A percentile compares a stretch with the other conserved stretches of the same genome.
phyloP scores from a whole-genome alignment of 2,329 filamentous ascomycete genomes.

The Ilyonectria mors-panacis region DNA sequence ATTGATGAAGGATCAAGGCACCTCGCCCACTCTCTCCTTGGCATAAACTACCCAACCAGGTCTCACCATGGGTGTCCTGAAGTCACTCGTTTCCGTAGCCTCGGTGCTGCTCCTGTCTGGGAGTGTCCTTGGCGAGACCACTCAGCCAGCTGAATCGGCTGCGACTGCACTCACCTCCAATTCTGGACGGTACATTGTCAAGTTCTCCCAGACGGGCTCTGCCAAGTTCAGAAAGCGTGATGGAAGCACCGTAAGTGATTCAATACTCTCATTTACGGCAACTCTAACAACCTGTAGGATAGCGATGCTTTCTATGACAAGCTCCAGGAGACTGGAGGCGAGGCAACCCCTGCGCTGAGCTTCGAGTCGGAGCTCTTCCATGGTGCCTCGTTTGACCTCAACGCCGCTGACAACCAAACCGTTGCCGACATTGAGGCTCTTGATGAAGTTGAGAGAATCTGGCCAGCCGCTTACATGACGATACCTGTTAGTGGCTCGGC shows the following conservation, averaged over 20 bases:
- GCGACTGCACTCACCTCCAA: not conserved
- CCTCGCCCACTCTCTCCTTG: not conserved
- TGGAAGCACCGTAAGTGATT: not conserved
- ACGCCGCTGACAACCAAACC: slow-evolving; percentile 16
- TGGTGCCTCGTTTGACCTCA: slow-evolving; percentile 22
- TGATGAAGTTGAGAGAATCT: slow-evolving; percentile 24
- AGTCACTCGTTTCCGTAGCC: not conserved
- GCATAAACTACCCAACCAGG: not conserved
- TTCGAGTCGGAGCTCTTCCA: slow-evolving; percentile 26
- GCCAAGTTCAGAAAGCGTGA: not conserved
- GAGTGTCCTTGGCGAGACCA: not conserved
- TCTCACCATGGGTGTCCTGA: not conserved
- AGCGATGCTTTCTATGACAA: slow-evolving; percentile 14
- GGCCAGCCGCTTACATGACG: slow-evolving; percentile 13
- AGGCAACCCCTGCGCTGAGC: slow-evolving; percentile 10
- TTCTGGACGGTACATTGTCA: not conserved
- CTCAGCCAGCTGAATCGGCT: not conserved
- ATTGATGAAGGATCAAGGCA: not conserved
- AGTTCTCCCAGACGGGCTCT: not conserved
- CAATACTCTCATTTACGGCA: not conserved
- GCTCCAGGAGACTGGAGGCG: slow-evolving; percentile 10
- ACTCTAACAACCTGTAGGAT: not conserved
- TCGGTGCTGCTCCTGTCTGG: not conserved
- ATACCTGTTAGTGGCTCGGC: not conserved
- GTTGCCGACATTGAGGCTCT: slow-evolving; percentile 21